Evolutionary conservation across 257 asterid species (phyloP).

Genomic region (Mitragyna speciosa): DNA sequence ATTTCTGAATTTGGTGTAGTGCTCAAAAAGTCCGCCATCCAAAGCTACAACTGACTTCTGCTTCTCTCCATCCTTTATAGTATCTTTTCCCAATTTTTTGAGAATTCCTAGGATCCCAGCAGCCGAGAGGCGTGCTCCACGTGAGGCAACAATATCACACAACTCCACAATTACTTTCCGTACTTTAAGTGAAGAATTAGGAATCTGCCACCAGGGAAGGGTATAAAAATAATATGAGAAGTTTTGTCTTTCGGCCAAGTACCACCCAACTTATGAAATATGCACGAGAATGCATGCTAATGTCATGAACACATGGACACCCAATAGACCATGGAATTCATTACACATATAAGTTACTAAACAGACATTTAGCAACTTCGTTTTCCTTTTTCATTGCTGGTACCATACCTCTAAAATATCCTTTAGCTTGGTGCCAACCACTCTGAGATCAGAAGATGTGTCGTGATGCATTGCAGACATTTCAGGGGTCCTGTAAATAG

Average conservation of each 20-base stretch:
- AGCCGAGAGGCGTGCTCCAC: slow-evolving; percentile 83
- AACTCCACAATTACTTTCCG: slow-evolving; percentile 58
- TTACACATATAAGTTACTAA: not conserved
- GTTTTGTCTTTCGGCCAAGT: not conserved
- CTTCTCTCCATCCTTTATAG: slow-evolving; percentile 44
- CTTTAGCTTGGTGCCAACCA: slow-evolving; percentile 67
- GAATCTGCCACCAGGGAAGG: slow-evolving; percentile 39
- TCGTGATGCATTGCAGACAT: slow-evolving; percentile 89
- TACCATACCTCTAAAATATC: slow-evolving; percentile 66
- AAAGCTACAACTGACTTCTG: slow-evolving; percentile 66
- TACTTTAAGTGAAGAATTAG: slow-evolving; percentile 57
- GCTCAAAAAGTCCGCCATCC: slow-evolving; percentile 80
- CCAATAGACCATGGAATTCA: not conserved
- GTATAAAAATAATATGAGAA: not conserved
- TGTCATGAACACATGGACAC: not conserved
- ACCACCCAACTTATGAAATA: not conserved
- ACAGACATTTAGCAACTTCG: not conserved
- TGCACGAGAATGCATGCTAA: not conserved
- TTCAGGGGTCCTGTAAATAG: slow-evolving; percentile 62
- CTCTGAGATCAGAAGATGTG: slow-evolving; percentile 74
- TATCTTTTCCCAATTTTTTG: slow-evolving; percentile 75
- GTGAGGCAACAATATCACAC: slow-evolving; percentile 69
- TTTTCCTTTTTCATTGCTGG: not conserved
- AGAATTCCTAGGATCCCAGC: slow-evolving; percentile 75
- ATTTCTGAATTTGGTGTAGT: slow-evolving; percentile 66